Base-by-base conservation (phyloP, 2,329 filamentous ascomycete species). In the Verticillium longisporum region DNA sequence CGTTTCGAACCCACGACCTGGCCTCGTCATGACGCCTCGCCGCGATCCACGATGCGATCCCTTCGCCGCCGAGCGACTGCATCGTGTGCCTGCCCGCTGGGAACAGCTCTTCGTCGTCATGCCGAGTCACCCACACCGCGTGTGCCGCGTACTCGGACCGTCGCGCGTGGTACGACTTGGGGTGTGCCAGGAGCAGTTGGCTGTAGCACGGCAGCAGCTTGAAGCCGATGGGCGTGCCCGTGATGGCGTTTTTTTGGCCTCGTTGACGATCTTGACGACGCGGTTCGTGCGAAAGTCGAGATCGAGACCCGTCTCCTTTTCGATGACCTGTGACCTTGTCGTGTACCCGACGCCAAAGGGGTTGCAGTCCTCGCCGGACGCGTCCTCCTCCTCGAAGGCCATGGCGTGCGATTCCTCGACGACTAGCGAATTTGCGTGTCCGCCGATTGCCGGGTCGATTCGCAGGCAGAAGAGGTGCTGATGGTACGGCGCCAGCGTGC, bases 391-490 rank as follows among this genome's bases (percentile, higher is more conserved):
- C 11, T 69, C 62, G 61, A 78, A 72, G 0, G 82, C 79, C 67
- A 87, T 74, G 0, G 76, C 56, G 6, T 70, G 65, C 1, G 72
- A 71, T 41, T 78, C 75, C 32, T 78, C 74, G 0, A 75, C 62
- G 1, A 73, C 68, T 1, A 87, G 71, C 0, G 83, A 82, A 69
- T 88, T 88, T 1, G 72, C 69, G 65, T 81, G 75, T 0, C 85
- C 85, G 65, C 88, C 85, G 50, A 89, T 76, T 2, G 84, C 82
- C 0, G 86, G 84, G 66, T 90, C 87, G n/a, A 89, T 82, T 0
- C 86, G 80, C 34, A 86, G 70, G n/a, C 77, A 81, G 68, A 90
- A 89, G 41, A 90, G 78, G 70, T 90, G 86, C 68, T 90, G 87
- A 62, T 90, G 87, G 68, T 88, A 87, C 26, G 85, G 84, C 0